A percentile compares a stretch with the other conserved stretches of the same genome.
Evolutionary conservation across 1,284 basidiomycete species (phyloP).

Genomic region (Xerocomus minutiporus): DNA sequence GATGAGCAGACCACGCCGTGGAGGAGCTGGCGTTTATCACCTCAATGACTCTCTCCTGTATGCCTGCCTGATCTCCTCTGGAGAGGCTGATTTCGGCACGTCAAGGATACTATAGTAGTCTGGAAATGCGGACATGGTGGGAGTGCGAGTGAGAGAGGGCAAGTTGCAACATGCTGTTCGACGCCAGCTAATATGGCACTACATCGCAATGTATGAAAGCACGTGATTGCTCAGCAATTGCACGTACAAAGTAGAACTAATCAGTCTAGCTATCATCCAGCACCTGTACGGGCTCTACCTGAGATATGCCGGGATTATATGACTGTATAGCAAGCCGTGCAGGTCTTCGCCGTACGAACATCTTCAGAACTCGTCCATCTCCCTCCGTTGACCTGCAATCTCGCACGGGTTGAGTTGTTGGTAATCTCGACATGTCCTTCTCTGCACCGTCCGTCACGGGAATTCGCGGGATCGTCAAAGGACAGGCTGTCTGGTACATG

Average conservation of each 20-base stretch:
- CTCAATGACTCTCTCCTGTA: slow-evolving; percentile 81
- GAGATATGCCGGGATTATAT: neutral
- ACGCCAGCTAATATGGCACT: neutral
- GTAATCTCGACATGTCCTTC: slow-evolving; percentile 19
- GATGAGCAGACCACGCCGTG: slow-evolving; percentile 4
- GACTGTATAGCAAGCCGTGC: slow-evolving; percentile 34
- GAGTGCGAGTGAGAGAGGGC: slow-evolving; percentile 7
- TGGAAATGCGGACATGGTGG: slow-evolving; percentile 59
- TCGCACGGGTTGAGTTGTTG: slow-evolving; percentile 24
- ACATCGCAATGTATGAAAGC: slow-evolving; percentile 3
- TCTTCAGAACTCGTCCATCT: slow-evolving; percentile 30
- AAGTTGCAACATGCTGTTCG: slow-evolving; percentile 10
- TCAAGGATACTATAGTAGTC: slow-evolving; percentile 72
- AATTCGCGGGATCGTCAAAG: slow-evolving; percentile 2
- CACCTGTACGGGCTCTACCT: slow-evolving; percentile 15
- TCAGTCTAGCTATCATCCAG: slow-evolving; percentile 16
- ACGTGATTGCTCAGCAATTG: slow-evolving; percentile 19
- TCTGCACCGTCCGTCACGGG: neutral
- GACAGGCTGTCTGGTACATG: slow-evolving; percentile 1
- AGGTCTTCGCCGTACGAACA: slow-evolving; percentile 43
- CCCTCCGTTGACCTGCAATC: slow-evolving; percentile 32
- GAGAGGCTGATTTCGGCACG: slow-evolving; percentile 54
- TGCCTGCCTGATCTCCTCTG: slow-evolving; percentile 73
- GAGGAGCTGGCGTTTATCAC: slow-evolving; percentile 24
- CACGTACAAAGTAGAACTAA: neutral